Evolutionary conservation across 306 rosid species (phyloP).

Genomic region (Senna tora): DNA sequence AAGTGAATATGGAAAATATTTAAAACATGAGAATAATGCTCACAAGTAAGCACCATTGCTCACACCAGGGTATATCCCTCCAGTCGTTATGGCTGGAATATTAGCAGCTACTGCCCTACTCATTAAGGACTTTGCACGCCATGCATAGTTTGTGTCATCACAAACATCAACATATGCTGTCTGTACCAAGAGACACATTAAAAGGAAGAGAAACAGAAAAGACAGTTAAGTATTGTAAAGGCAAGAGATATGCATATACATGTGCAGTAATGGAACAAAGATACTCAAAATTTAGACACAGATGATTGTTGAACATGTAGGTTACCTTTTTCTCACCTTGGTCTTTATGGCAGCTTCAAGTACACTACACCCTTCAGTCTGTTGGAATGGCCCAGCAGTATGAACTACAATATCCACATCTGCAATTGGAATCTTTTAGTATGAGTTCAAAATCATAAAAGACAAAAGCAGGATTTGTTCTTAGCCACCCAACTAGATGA

Average conservation of each 20-base stretch:
- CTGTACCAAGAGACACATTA: constrained; percentile 46
- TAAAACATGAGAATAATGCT: constrained; percentile 42
- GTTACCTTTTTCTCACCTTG: constrained; percentile 57
- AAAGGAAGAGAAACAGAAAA: constrained; percentile 12
- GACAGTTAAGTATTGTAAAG: neutral
- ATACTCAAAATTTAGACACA: neutral
- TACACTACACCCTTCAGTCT: constrained; percentile 68
- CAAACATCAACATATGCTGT: constrained; percentile 92
- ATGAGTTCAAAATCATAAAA: constrained; percentile 7
- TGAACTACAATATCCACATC: constrained; percentile 93
- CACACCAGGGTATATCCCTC: constrained; percentile 94
- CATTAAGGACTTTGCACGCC: constrained; percentile 70
- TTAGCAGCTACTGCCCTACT: constrained; percentile 68
- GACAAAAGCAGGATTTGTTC: neutral
- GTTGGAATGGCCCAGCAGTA: constrained; percentile 97
- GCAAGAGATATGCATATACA: neutral
- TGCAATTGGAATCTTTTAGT: constrained; percentile 45
- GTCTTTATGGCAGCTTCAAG: constrained; percentile 90
- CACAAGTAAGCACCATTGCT: constrained; percentile 76
- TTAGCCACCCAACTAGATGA: constrained; percentile 3
- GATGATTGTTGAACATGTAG: neutral
- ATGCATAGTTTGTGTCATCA: constrained; percentile 72
- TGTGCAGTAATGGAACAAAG: neutral
- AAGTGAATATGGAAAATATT: constrained; percentile 27
- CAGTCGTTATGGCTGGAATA: constrained; percentile 87